Conservation (phyloP, 202 grass and related monocot species). For the Bolboschoenoplectus hybrid region DNA sequence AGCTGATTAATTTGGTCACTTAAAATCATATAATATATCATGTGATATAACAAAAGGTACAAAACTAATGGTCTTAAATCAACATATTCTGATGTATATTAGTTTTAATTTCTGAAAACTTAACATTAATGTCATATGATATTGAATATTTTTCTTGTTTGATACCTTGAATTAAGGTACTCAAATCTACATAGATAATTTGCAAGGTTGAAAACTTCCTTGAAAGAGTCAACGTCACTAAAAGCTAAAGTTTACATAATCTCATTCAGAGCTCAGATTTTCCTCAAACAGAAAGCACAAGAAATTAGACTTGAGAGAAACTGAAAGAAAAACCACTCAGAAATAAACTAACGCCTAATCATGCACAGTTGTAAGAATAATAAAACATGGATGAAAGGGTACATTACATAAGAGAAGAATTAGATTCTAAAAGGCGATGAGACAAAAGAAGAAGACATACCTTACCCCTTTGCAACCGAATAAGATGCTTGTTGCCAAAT, state of each 20-base stretch:
- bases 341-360: not conserved
- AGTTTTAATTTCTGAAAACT: not conserved
- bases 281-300: not conserved
- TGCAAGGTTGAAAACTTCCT: not conserved
- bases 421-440: conserved; percentile 25
- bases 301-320: not conserved
- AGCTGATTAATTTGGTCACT: not conserved
- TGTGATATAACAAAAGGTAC: not conserved
- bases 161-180: not conserved
- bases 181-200: not conserved
- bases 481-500: conserved; percentile 34
- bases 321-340: not conserved
- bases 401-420: conserved; percentile 11
- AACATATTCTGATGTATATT: not conserved
- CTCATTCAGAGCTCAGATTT: not conserved
- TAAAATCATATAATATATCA: not conserved
- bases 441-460: conserved; percentile 35
- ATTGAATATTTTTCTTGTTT: not conserved
- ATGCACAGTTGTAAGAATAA: not conserved
- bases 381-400: not conserved
- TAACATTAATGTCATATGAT: not conserved
- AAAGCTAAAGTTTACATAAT: not conserved
- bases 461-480: conserved; percentile 6
- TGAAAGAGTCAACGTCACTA: not conserved
- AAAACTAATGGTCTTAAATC: not conserved